Evolutionary conservation across 768 basidiomycete species (phyloP).

Genomic region (Leccinum subgranulosum): DNA sequence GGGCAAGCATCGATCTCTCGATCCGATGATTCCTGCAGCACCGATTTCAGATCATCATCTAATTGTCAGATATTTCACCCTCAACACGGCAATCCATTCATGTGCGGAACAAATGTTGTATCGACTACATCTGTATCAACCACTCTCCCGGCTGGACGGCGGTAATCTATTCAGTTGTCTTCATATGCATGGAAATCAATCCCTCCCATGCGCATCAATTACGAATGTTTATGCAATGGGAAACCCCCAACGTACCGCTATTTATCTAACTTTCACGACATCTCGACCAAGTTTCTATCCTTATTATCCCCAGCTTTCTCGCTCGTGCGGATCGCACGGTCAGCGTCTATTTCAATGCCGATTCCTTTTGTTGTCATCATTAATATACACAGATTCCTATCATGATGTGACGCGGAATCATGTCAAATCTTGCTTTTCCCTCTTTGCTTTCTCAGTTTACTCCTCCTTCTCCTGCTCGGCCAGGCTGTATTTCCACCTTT

Average conservation of each 20-base stretch:
- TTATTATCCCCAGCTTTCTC: constrained; percentile 25
- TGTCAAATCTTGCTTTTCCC: constrained; percentile 8
- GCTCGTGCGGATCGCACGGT: constrained; percentile 13
- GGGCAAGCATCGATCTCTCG: constrained; percentile 32
- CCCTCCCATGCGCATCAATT: constrained; percentile 21
- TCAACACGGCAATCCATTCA: constrained; percentile 23
- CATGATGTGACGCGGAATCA: not conserved
- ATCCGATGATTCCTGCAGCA: constrained; percentile 17
- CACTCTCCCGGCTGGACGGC: constrained; percentile 24
- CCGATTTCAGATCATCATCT: constrained; percentile 9
- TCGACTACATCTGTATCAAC: constrained; percentile 36
- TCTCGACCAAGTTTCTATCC: constrained; percentile 21
- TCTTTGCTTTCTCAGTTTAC: constrained; percentile 1
- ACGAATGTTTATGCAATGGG: constrained; percentile 26
- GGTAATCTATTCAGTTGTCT: constrained; percentile 32
- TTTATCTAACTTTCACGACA: constrained; percentile 20
- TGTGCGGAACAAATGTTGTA: constrained; percentile 31
- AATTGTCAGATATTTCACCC: constrained; percentile 13
- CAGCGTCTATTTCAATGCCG: constrained; percentile 4
- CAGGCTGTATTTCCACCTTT: constrained; percentile 18
- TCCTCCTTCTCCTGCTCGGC: constrained; percentile 19
- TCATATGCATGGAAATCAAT: constrained; percentile 22
- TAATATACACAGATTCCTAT: constrained; percentile 5
- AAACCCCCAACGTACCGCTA: constrained; percentile 8
- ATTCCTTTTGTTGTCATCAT: constrained; percentile 1